Conservation (phyloP, 2,329 filamentous ascomycete genomes). For the Fusarium circinatum region DNA sequence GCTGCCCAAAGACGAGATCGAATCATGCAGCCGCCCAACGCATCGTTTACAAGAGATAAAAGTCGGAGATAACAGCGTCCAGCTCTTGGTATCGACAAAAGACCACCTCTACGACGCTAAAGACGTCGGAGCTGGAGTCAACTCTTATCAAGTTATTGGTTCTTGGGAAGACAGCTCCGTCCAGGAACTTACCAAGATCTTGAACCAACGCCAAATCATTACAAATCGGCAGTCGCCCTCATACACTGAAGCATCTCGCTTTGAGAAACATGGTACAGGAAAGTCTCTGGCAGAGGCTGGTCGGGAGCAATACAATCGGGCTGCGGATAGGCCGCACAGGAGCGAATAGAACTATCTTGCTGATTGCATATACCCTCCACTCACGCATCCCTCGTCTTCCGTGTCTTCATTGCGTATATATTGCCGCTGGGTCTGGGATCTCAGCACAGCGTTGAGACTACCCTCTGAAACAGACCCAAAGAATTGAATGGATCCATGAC, state of each 20-base stretch:
- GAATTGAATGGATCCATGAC: conserved; percentile 1
- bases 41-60: conserved; percentile 6
- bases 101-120: conserved; percentile 35
- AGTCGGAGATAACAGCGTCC: conserved; percentile 29
- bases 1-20: background rate
- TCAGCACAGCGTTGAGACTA: background rate
- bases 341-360: background rate
- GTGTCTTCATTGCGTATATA: background rate
- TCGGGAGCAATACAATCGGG: background rate
- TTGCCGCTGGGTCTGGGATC: conserved; percentile 3
- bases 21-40: background rate
- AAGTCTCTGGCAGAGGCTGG: background rate
- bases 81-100: conserved; percentile 36
- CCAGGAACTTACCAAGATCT: conserved; percentile 3
- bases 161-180: conserved; percentile 20
- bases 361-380: background rate
- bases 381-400: background rate
- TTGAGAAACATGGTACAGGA: conserved; percentile 8
- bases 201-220: conserved; percentile 2
- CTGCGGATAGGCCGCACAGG: background rate
- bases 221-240: background rate
- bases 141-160: conserved; percentile 35
- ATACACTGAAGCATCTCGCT: background rate
- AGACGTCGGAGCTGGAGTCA: conserved; percentile 11
- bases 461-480: conserved; percentile 7